Conservation (phyloP, 1,139 yeast species). For the Geotrichum europaeum region DNA sequence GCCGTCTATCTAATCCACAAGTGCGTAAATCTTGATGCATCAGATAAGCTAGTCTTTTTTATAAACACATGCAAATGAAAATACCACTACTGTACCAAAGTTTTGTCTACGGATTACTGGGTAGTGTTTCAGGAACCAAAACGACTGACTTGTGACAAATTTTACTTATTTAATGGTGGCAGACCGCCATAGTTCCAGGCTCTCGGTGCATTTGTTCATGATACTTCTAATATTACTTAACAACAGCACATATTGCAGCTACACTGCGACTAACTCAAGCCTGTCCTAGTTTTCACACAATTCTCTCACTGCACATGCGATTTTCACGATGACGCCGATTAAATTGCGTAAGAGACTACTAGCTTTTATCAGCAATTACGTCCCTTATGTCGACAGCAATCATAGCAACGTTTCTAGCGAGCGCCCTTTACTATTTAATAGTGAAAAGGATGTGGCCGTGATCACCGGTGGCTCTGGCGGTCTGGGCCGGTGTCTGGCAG, state of each 20-base stretch:
- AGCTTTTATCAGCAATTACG: neutral
- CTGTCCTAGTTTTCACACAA: neutral
- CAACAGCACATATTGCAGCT: too few species aligned
- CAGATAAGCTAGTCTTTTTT: too few species aligned
- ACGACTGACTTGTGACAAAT: neutral
- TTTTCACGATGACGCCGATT: neutral
- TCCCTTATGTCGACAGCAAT: neutral
- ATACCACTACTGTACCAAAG: neutral
- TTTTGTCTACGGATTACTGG: neutral
- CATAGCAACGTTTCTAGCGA: too few species aligned
- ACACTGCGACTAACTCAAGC: too few species aligned
- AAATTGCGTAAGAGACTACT: neutral
- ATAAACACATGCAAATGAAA: too few species aligned
- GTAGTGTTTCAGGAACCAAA: neutral
- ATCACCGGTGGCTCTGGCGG: conserved; percentile 18
- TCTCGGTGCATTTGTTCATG: too few species aligned
- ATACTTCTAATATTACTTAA: too few species aligned
- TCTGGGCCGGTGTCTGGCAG: conserved; percentile 9
- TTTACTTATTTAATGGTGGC: too few species aligned
- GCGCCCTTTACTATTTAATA: neutral
- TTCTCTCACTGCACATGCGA: neutral
- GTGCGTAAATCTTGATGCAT: too few species aligned
- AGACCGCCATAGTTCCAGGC: neutral
- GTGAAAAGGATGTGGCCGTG: conserved; percentile 12
- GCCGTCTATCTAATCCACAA: too few species aligned